phyloP scores from a whole-genome alignment of 495 filamentous ascomycete genomes.

The Trichoderma orchidacearum region DNA sequence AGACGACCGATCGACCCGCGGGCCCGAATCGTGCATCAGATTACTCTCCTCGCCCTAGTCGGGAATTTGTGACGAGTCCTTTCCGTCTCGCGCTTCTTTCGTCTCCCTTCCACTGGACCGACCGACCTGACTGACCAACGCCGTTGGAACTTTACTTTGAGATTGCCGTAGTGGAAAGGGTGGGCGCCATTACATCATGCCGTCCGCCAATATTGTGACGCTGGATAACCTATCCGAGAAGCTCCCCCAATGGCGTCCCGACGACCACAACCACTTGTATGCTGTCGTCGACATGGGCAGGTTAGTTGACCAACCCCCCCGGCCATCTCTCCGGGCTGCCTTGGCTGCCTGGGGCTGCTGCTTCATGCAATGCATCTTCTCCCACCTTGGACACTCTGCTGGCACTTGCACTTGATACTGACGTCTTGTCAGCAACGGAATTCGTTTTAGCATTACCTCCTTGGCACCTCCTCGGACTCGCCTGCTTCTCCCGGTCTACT shows the following conservation, averaged over 20 bases:
- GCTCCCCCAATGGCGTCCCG: conserved; percentile 29
- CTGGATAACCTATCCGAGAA: conserved; percentile 36
- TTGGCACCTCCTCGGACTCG: conserved; percentile 56
- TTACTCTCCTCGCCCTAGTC: no score
- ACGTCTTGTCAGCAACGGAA: conserved; percentile 77
- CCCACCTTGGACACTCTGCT: neutral
- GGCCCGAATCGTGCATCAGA: neutral
- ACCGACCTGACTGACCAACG: neutral
- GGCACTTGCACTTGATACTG: neutral
- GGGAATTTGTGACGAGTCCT: neutral
- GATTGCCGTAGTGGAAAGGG: neutral
- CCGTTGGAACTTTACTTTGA: neutral
- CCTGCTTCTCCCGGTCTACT: conserved; percentile 62
- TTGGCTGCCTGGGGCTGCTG: conserved; percentile 1
- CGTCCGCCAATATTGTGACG: conserved; percentile 25
- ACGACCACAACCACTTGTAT: conserved; percentile 29
- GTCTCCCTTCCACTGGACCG: neutral
- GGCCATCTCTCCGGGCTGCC: neutral
- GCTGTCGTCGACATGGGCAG: conserved; percentile 66
- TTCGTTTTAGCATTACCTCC: conserved; percentile 82
- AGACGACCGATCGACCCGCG: neutral
- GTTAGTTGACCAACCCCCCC: conserved; percentile 32
- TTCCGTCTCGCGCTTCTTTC: neutral
- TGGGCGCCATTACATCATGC: conserved; percentile 6
- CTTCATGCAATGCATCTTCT: conserved; percentile 4